phyloP scores from a whole-genome alignment of 2,329 filamentous ascomycete species.

The Calonectria crousiana region DNA sequence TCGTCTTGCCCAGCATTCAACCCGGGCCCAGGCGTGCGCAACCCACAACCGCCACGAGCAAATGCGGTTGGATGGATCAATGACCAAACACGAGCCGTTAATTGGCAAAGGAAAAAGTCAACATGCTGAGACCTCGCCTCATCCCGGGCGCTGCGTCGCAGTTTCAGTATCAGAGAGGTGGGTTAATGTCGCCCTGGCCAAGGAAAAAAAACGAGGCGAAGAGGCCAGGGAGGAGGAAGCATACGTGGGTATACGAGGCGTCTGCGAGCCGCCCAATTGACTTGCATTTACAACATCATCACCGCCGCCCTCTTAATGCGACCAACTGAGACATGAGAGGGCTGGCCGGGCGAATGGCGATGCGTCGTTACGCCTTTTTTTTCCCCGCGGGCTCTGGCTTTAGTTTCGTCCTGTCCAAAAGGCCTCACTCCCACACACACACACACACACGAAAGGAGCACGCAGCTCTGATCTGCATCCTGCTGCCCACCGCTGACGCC shows the following conservation, averaged over 20 bases:
- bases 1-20: neutral
- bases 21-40: neutral
- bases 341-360: neutral
- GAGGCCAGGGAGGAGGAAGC: neutral
- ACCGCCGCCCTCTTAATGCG: neutral
- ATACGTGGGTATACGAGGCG: constrained; percentile 5
- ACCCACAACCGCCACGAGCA: neutral
- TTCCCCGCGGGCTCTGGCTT: neutral
- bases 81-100: constrained; percentile 3
- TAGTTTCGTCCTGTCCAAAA: constrained; percentile 11
- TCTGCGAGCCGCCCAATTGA: neutral
- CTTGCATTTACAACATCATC: neutral
- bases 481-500: constrained; percentile 4
- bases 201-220: constrained; percentile 7
- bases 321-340: neutral
- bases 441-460: neutral
- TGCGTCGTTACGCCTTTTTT: neutral
- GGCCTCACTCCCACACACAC: neutral
- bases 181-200: neutral
- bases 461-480: constrained; percentile 4
- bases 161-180: constrained; percentile 1
- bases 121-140: neutral
- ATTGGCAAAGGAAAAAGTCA: neutral
- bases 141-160: constrained; percentile 1
- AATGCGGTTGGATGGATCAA: neutral